Evolutionary conservation across 176 grass and related monocot species (phyloP).

Genomic region (Pharus latifolius): DNA sequence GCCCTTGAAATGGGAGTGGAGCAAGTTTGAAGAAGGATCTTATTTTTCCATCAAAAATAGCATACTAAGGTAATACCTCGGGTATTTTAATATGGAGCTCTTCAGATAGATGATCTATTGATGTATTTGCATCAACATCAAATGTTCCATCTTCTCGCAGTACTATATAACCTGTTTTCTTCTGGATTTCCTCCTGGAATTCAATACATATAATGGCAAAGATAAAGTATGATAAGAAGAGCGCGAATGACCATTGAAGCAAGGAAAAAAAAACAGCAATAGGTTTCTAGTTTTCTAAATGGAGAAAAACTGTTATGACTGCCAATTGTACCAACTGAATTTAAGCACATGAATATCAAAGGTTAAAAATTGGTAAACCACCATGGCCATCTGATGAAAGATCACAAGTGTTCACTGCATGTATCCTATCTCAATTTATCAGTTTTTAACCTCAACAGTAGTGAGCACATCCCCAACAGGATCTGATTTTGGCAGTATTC

Average conservation of each 20-base stretch:
- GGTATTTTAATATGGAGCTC: constrained; percentile 94
- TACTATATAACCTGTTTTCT: constrained; percentile 93
- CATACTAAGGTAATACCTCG: constrained; percentile 75
- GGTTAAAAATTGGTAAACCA: neutral
- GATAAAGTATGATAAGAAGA: neutral
- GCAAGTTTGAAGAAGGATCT: neutral
- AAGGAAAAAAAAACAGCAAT: neutral
- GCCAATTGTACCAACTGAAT: neutral
- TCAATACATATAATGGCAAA: neutral
- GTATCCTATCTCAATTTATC: neutral
- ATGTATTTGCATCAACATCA: constrained; percentile 97
- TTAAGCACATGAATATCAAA: neutral
- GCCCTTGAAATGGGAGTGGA: too few species aligned
- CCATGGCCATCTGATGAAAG: neutral
- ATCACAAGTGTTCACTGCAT: neutral
- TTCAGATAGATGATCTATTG: constrained; percentile 86
- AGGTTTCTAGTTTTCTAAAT: neutral
- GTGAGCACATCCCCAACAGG: neutral
- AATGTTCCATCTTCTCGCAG: constrained; percentile 85
- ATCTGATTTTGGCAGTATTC: neutral
- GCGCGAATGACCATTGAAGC: neutral
- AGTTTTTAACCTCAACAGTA: constrained; percentile 2
- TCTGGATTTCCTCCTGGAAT: constrained; percentile 89
- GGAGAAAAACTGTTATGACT: neutral
- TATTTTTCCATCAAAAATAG: neutral